Conservation (phyloP, 352 stramenopile species). For the Nothophytophthora sp. region DNA sequence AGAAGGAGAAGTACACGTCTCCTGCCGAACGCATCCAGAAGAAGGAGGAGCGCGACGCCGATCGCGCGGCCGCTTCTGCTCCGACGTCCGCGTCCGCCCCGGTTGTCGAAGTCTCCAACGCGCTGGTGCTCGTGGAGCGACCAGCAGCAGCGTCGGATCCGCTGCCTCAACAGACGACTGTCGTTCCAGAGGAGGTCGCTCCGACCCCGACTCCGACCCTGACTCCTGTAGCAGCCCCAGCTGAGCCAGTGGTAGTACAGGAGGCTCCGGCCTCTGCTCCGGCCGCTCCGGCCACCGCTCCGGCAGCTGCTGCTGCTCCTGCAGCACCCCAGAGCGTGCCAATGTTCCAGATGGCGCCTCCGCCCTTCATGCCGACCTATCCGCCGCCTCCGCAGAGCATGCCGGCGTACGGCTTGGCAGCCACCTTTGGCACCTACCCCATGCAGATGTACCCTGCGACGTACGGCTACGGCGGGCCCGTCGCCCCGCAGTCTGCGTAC, state of each 20-base stretch:
- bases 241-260: no score
- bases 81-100: conserved; percentile 11
- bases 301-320: neutral
- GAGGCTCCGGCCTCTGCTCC: conserved; percentile 1
- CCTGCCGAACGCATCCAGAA: conserved; percentile 54
- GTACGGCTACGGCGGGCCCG: conserved; percentile 40
- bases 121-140: conserved; percentile 53
- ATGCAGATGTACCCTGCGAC: conserved; percentile 40
- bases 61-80: conserved; percentile 13
- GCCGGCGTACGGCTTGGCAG: conserved; percentile 36
- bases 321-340: conserved; percentile 23
- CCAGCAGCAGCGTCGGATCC: conserved; percentile 9
- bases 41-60: conserved; percentile 32
- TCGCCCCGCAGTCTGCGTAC: conserved; percentile 24
- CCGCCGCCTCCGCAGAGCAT: conserved; percentile 26
- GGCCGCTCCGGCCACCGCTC: conserved; percentile 1
- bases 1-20: conserved; percentile 63
- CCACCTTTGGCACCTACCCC: conserved; percentile 39
- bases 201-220: conserved; percentile 1
- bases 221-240: no score
- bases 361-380: conserved; percentile 41
- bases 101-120: conserved; percentile 41
- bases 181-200: conserved; percentile 1
- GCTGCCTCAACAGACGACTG: conserved; percentile 4
- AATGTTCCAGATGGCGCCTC: conserved; percentile 24